Evolutionary conservation across 257 asterid species (phyloP), one percentile per base, ranked within the genome.

Genomic region (Eucommia ulmoides): DNA sequence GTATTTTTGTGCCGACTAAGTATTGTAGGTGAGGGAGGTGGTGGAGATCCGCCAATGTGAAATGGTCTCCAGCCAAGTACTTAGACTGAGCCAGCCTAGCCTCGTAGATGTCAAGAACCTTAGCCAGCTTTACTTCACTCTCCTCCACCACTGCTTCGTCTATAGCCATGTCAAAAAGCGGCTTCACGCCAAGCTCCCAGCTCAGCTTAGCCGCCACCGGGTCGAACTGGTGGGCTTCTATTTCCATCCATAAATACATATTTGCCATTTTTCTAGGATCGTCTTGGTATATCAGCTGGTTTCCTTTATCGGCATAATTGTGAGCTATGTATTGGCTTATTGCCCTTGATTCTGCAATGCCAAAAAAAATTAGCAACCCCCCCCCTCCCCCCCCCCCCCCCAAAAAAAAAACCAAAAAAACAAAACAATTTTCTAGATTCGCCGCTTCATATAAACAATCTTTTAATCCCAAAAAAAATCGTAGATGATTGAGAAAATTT

Each of bases 331-430:
- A 79, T 24, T 51, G 63, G 26, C 38, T 64, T 20, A 82, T 73
- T 6, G 88, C 93, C 73, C 95, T 75, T 0, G 95, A 82, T 63
- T 85, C 94, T 80, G 84, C 64, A 53, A n/a, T n/a, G n/a, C n/a
- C n/a, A n/a, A n/a, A n/a, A n/a, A n/a, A n/a, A n/a, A n/a, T n/a
- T n/a, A n/a, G n/a, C n/a, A n/a, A n/a, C n/a, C n/a, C n/a, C n/a
- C n/a, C n/a, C n/a, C n/a, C n/a, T n/a, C n/a, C n/a, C n/a, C n/a
- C n/a, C n/a, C 23, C 24, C 19, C 59, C 49, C 52, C 19, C 56
- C 24, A 46, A 10, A 1, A 49, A 35, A 4, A 2, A 11, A 2
- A 35, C 16, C 16, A 4, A 3, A 35, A 0, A 35, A 2, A 4
- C n/a, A 11, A 15, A 35, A 4, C 12, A 26, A 26, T 4, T 26